phyloP scores from a whole-genome alignment of 352 stramenopile species.

The Sclerospora graminicola region DNA sequence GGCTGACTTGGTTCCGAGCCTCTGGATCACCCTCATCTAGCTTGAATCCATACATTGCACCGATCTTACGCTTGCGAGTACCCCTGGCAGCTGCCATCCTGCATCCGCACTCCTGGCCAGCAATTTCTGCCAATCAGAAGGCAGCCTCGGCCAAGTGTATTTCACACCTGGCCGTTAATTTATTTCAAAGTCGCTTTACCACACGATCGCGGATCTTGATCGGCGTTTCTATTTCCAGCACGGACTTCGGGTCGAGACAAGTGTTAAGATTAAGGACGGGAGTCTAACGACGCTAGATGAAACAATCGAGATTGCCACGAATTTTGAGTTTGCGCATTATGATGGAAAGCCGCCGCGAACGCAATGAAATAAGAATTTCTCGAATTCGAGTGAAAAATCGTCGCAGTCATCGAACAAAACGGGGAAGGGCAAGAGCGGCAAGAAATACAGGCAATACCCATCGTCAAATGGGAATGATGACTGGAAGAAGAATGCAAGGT shows the following conservation, averaged over 20 bases:
- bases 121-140: no score
- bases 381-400: background rate
- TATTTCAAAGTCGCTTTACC: no score
- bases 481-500: background rate
- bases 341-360: background rate
- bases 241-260: background rate
- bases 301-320: constrained; percentile 2
- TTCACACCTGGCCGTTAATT: no score
- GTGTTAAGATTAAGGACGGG: background rate
- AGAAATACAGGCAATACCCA: background rate
- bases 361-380: background rate
- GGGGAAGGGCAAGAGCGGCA: background rate
- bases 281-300: constrained; percentile 1
- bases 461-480: background rate
- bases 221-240: constrained; percentile 5
- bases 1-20: no score
- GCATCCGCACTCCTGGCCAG: no score
- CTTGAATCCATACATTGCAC: no score
- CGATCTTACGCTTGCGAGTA: no score
- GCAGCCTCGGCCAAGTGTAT: no score
- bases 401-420: background rate
- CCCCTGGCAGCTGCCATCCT: no score
- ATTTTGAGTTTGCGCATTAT: constrained; percentile 6
- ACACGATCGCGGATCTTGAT: background rate
- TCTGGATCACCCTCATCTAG: no score